A percentile compares a stretch with the other conserved stretches of the same genome.
These are phyloP conservation scores for Metarhizium album DNA, from an alignment of 2,329 filamentous ascomycete species.

Conservation along the genomic window DNA sequence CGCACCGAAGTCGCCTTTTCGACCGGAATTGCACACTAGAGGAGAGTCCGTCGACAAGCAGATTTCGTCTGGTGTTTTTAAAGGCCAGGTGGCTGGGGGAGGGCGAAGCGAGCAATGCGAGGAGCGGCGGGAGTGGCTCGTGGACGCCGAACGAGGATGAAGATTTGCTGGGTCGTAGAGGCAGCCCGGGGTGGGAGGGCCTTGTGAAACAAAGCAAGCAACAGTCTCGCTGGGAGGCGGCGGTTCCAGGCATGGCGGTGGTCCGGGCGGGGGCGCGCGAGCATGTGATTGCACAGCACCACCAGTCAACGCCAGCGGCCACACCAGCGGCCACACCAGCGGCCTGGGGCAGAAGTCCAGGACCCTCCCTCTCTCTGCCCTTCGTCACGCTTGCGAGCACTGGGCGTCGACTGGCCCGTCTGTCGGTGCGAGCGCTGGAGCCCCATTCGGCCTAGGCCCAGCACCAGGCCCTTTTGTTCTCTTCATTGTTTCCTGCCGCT, in stretches of 20 bases:
- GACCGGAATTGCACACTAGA: not conserved
- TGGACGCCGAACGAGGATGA: not conserved
- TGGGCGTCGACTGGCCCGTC: not conserved
- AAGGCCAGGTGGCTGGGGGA: no score
- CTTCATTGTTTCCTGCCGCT: not conserved
- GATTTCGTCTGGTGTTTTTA: not conserved
- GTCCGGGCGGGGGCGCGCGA: conserved; percentile 15
- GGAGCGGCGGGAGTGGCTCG: not conserved
- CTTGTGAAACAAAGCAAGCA: not conserved
- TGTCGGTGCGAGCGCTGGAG: not conserved
- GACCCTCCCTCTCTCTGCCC: not conserved
- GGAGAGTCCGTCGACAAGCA: not conserved
- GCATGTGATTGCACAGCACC: conserved; percentile 41
- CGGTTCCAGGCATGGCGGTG: conserved; percentile 10
- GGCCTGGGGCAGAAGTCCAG: no score
- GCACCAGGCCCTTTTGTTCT: not conserved
- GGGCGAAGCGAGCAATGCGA: not conserved
- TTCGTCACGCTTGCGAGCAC: not conserved
- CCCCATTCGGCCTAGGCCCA: not conserved
- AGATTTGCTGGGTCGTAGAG: not conserved
- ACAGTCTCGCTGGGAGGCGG: conserved; percentile 8
- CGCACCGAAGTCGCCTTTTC: not conserved
- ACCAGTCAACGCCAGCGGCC: no score
- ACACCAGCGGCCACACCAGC: no score
- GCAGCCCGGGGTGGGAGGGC: not conserved